A percentile compares a stretch with the other conserved stretches of the same genome.
Evolutionary conservation across 2,329 filamentous ascomycete species (phyloP).

Genomic region (Fusarium coicis): DNA sequence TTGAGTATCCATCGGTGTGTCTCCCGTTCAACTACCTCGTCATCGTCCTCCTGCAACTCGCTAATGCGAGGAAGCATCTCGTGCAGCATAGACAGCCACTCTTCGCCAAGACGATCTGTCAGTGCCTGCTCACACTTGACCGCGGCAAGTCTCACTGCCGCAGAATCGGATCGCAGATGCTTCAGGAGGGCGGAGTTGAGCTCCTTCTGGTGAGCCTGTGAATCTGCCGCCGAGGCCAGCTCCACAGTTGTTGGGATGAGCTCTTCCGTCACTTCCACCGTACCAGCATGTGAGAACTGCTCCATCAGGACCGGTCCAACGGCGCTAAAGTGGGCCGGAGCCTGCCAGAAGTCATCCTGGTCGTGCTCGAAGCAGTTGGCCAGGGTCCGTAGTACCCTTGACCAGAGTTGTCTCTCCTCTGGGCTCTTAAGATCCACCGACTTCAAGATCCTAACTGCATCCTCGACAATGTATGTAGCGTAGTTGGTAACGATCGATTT

Average conservation of each 20-base stretch:
- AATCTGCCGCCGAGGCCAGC: slow-evolving; percentile 82
- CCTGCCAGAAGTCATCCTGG: slow-evolving; percentile 96
- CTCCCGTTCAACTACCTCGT: slow-evolving; percentile 91
- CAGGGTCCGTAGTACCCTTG: slow-evolving; percentile 76
- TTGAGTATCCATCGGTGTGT: slow-evolving; percentile 89
- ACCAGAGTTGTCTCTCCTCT: slow-evolving; percentile 71
- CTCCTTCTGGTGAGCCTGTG: slow-evolving; percentile 89
- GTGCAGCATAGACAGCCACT: slow-evolving; percentile 90
- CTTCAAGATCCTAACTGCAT: slow-evolving; percentile 72
- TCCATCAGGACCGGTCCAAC: slow-evolving; percentile 76
- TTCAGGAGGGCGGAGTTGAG: slow-evolving; percentile 83
- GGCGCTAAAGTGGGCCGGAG: slow-evolving; percentile 83
- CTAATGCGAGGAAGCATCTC: slow-evolving; percentile 98
- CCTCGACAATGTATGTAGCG: slow-evolving; percentile 84
- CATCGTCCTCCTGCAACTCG: slow-evolving; percentile 95
- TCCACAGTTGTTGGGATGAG: slow-evolving; percentile 82
- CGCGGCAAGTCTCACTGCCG: slow-evolving; percentile 80
- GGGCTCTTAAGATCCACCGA: slow-evolving; percentile 58
- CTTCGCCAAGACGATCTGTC: slow-evolving; percentile 85
- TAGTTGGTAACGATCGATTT: slow-evolving; percentile 97
- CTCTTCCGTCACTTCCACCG: slow-evolving; percentile 58
- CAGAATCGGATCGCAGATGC: slow-evolving; percentile 78
- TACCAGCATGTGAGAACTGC: slow-evolving; percentile 67
- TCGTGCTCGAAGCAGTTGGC: slow-evolving; percentile 85
- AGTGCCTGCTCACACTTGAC: slow-evolving; percentile 84